These are phyloP conservation scores for Paraphaeosphaeria minitans DNA, from an alignment of 2,329 filamentous ascomycete species.

Conservation along the genomic window DNA sequence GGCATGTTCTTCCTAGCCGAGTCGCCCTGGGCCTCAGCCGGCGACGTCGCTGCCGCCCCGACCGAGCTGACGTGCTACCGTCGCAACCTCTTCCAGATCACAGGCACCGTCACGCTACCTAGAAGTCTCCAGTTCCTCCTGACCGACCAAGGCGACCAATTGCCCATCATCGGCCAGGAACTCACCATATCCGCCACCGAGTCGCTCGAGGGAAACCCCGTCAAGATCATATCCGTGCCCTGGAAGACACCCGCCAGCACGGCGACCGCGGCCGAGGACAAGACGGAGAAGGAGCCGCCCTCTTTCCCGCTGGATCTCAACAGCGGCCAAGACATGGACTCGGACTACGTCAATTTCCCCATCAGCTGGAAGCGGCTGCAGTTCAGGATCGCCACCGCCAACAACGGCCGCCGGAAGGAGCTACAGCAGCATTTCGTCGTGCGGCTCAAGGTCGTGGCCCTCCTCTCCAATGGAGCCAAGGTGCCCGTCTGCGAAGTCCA, in stretches of 20 bases:
- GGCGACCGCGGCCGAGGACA: conserved; percentile 68
- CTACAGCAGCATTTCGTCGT: conserved; percentile 95
- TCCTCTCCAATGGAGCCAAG: conserved; percentile 81
- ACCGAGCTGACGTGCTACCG: conserved; percentile 95
- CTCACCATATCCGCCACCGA: conserved; percentile 90
- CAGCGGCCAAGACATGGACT: conserved; percentile 71
- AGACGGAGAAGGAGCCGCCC: conserved; percentile 82
- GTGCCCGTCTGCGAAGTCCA: conserved; percentile 80
- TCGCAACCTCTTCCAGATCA: conserved; percentile 94
- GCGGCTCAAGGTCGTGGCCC: conserved; percentile 83
- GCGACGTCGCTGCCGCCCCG: conserved; percentile 60
- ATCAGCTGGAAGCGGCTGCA: conserved; percentile 94
- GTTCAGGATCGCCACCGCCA: conserved; percentile 93
- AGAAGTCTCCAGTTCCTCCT: conserved; percentile 78
- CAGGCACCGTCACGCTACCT: conserved; percentile 82
- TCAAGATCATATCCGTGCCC: conserved; percentile 94
- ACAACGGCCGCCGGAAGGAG: conserved; percentile 93
- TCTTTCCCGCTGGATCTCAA: conserved; percentile 74
- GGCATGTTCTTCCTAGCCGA: conserved; percentile 90
- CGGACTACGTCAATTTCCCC: conserved; percentile 86
- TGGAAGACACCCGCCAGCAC: conserved; percentile 95
- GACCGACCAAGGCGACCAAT: conserved; percentile 81
- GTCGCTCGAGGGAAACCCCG: conserved; percentile 88
- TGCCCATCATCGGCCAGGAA: conserved; percentile 82
- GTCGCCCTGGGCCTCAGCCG: conserved; percentile 68